Evolutionary conservation across 768 basidiomycete genomes (phyloP).

Genomic region (Lyophyllum atratum): DNA sequence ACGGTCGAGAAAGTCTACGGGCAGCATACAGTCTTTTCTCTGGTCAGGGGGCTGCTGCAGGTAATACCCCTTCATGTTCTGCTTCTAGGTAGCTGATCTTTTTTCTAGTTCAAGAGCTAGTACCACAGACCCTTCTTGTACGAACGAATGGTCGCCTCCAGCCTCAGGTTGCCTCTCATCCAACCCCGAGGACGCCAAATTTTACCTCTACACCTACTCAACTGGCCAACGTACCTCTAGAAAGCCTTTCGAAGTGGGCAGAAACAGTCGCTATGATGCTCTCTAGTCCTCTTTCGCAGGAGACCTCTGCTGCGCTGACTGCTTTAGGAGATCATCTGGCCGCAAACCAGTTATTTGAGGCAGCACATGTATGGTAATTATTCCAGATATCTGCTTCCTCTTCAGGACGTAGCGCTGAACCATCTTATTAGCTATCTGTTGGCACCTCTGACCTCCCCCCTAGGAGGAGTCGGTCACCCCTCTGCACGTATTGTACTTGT

Average conservation of each 20-base stretch:
- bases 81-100: constrained; percentile 5
- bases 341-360: constrained; percentile 72
- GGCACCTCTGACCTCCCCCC: constrained; percentile 74
- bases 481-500: constrained; percentile 71
- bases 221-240: constrained; percentile 52
- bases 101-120: constrained; percentile 68
- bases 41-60: constrained; percentile 76
- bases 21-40: constrained; percentile 84
- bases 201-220: constrained; percentile 45
- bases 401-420: constrained; percentile 6
- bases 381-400: background rate
- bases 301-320: constrained; percentile 75
- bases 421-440: constrained; percentile 69
- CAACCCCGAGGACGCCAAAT: constrained; percentile 50
- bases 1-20: constrained; percentile 72
- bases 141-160: constrained; percentile 42
- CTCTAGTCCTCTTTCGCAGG: constrained; percentile 65
- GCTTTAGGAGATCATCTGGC: constrained; percentile 84
- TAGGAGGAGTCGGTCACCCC: constrained; percentile 71
- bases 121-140: constrained; percentile 58
- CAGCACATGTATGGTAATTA: constrained; percentile 89
- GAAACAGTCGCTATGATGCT: constrained; percentile 86
- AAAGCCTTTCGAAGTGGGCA: constrained; percentile 77
- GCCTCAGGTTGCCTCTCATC: constrained; percentile 29
- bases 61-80: constrained; percentile 42